These are phyloP conservation scores for Fonsecaea pugnacius DNA, from an alignment of 2,329 filamentous ascomycete genomes.

Conservation along the genomic window DNA sequence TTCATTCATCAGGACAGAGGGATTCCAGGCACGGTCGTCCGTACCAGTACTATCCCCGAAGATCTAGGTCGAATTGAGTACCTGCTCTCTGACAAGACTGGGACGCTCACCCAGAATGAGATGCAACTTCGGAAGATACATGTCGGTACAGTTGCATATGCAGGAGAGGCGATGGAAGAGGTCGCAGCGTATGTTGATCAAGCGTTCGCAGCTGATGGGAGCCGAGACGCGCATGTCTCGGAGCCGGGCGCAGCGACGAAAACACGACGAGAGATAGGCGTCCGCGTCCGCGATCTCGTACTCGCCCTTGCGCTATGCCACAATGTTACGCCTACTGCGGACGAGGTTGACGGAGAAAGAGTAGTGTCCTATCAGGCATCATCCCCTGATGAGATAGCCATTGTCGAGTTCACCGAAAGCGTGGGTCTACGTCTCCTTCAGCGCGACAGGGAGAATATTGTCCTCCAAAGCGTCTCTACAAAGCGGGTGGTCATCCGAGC, in stretches of 20 bases:
- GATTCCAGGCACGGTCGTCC: conserved; percentile 88
- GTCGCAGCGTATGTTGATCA: conserved; percentile 84
- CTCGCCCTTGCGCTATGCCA: conserved; percentile 91
- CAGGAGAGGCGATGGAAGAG: conserved; percentile 98
- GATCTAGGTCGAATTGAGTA: conserved; percentile 96
- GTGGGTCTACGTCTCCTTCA: conserved; percentile 83
- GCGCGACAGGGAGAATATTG: conserved; percentile 85
- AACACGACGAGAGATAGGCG: conserved; percentile 89
- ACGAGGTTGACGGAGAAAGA: conserved; percentile 76
- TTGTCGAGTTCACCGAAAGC: conserved; percentile 91
- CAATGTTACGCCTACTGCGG: conserved; percentile 90
- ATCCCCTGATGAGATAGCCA: conserved; percentile 96
- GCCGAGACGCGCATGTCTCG: conserved; percentile 27
- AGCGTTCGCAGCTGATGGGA: conserved; percentile 65
- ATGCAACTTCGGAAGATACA: conserved; percentile 99
- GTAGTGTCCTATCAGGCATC: conserved; percentile 93
- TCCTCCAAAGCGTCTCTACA: conserved; percentile 75
- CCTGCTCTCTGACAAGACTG: conserved; percentile 93
- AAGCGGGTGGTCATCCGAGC: conserved; percentile 79
- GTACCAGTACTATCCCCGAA: conserved; percentile 96
- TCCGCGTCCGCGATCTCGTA: conserved; percentile 89
- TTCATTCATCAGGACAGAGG: conserved; percentile 91
- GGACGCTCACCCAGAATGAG: conserved; percentile 96
- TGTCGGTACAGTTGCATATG: conserved; percentile 96
- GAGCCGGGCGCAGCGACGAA: conserved; percentile 63